phyloP scores from a whole-genome alignment of 2,329 filamentous ascomycete species.

The Magnaporthales sp. region DNA sequence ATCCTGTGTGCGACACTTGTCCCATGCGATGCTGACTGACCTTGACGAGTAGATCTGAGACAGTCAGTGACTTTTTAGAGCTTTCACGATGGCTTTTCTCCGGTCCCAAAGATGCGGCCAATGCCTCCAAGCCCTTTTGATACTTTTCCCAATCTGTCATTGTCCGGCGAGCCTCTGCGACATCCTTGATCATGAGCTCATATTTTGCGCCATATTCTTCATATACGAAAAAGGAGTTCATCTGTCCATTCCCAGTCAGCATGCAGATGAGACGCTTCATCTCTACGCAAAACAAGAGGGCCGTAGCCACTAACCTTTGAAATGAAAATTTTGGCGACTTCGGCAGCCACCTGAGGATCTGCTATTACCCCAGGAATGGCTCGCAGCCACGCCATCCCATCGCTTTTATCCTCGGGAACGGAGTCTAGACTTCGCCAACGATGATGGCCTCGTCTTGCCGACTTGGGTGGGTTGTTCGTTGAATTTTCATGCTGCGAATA shows the following conservation, averaged over 20 bases:
- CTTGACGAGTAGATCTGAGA: conserved; percentile 86
- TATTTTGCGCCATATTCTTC: conserved; percentile 90
- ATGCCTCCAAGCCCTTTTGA: conserved; percentile 75
- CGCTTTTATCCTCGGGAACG: conserved; percentile 29
- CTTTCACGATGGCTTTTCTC: conserved; percentile 54
- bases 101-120: conserved; percentile 68
- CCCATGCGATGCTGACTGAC: conserved; percentile 31
- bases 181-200: conserved; percentile 72
- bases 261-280: neutral
- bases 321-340: conserved; percentile 52
- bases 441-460: conserved; percentile 23
- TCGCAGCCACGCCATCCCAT: conserved; percentile 31
- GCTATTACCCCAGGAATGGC: conserved; percentile 42
- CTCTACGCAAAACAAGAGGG: neutral
- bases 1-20: conserved; percentile 1
- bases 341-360: conserved; percentile 50
- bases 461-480: neutral
- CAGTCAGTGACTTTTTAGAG: conserved; percentile 67
- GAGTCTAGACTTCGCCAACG: conserved; percentile 40
- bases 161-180: conserved; percentile 58
- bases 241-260: conserved; percentile 40
- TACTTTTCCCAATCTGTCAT: conserved; percentile 70
- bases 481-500: conserved; percentile 36
- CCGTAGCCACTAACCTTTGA: conserved; percentile 37
- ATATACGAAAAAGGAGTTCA: conserved; percentile 76